Evolutionary conservation across 352 stramenopile genomes (phyloP).

Genomic region (Phytophthora syringae): DNA sequence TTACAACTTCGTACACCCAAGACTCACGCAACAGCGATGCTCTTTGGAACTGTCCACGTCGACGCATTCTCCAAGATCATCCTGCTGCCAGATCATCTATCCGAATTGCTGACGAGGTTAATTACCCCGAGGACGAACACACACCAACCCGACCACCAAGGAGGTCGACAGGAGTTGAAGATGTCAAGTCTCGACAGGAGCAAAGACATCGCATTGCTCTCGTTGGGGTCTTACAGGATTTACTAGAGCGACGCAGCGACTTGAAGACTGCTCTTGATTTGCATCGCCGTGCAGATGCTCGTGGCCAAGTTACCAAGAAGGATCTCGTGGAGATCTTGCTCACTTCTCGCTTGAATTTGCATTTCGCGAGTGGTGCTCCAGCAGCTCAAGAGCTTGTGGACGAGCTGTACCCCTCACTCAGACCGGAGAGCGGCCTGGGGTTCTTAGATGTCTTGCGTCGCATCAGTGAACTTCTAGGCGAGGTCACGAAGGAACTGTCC

Average conservation of each 20-base stretch:
- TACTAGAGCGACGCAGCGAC: slow-evolving; percentile 72
- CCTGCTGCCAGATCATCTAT: slow-evolving; percentile 64
- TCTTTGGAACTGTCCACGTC: slow-evolving; percentile 71
- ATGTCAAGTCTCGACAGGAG: slow-evolving; percentile 30
- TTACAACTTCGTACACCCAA: slow-evolving; percentile 24
- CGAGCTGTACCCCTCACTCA: slow-evolving; percentile 53
- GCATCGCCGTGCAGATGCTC: slow-evolving; percentile 59
- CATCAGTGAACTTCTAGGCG: slow-evolving; percentile 58
- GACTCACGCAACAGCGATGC: slow-evolving; percentile 45
- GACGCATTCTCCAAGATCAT: slow-evolving; percentile 68
- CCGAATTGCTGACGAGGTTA: slow-evolving; percentile 53
- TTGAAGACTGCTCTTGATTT: slow-evolving; percentile 79
- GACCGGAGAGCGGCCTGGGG: slow-evolving; percentile 34
- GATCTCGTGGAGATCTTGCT: slow-evolving; percentile 74
- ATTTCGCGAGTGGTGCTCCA: slow-evolving; percentile 55
- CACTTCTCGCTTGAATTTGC: slow-evolving; percentile 63
- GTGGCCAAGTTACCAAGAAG: slow-evolving; percentile 62
- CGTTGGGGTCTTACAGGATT: slow-evolving; percentile 68
- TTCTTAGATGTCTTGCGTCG: slow-evolving; percentile 75
- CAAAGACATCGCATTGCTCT: slow-evolving; percentile 43
- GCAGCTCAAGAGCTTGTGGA: slow-evolving; percentile 65
- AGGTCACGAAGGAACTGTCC: slow-evolving; percentile 46
- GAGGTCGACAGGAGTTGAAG: slow-evolving; percentile 15
- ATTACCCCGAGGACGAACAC: slow-evolving; percentile 15
- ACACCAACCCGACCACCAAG: slow-evolving; percentile 6